These are phyloP conservation scores for Sicyos edulis DNA, from an alignment of 306 rosid genomes.

Conservation along the genomic window DNA sequence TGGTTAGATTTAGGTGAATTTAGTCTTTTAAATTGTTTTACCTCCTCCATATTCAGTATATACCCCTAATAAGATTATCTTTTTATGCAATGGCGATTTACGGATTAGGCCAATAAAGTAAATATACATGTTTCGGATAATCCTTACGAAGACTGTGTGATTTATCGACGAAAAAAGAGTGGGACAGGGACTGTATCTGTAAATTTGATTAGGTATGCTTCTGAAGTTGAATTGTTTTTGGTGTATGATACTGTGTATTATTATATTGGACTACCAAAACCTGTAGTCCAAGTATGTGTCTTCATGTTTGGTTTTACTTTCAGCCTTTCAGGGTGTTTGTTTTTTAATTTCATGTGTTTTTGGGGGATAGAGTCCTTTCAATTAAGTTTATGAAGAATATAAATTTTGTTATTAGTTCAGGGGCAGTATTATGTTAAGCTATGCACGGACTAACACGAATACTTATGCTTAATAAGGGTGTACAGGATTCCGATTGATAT, in stretches of 20 bases:
- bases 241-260: constrained; percentile 28
- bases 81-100: constrained; percentile 11
- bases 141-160: not conserved
- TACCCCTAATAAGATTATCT: constrained; percentile 32
- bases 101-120: constrained; percentile 29
- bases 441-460: too few species aligned
- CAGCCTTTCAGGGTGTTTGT: not conserved
- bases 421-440: too few species aligned
- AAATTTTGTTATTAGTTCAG: too few species aligned
- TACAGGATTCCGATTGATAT: too few species aligned
- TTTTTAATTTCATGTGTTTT: not conserved
- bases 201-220: constrained; percentile 44
- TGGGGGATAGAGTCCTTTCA: too few species aligned
- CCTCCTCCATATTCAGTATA: too few species aligned
- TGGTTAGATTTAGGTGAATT: constrained; percentile 61
- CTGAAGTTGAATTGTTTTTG: constrained; percentile 33
- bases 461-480: too few species aligned
- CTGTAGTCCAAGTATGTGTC: not conserved
- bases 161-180: not conserved
- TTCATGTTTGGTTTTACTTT: constrained; percentile 2
- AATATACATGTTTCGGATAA: constrained; percentile 31
- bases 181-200: constrained; percentile 29
- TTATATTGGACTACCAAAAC: constrained; percentile 4
- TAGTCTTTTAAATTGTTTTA: not conserved
- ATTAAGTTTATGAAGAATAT: too few species aligned